Percentiles rank a stretch among this genome's conserved stretches.
These are phyloP conservation scores for Coniella lustricola DNA, from an alignment of 2,329 filamentous ascomycete genomes.

Conservation along the genomic window DNA sequence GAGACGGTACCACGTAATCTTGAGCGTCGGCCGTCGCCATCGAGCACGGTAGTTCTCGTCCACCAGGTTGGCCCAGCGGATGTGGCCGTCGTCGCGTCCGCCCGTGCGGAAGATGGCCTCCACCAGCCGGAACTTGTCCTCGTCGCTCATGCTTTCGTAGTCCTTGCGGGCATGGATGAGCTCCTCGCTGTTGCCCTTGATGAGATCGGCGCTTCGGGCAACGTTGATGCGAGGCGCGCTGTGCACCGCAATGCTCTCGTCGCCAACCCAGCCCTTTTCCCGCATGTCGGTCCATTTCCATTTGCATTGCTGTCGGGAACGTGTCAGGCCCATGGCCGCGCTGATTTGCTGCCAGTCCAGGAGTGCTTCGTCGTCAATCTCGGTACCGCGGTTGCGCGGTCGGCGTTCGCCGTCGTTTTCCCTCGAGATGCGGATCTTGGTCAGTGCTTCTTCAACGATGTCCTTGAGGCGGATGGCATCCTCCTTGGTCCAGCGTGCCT, in stretches of 20 bases:
- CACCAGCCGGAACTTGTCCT: conserved; percentile 39
- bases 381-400: conserved; percentile 18
- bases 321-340: conserved; percentile 50
- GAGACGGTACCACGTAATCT: conserved; percentile 34
- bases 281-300: conserved; percentile 56
- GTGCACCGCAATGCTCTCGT: conserved; percentile 14
- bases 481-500: conserved; percentile 50
- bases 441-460: conserved; percentile 47
- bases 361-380: conserved; percentile 40
- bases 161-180: conserved; percentile 37
- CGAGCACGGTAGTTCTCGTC: conserved; percentile 33
- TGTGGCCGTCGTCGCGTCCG: conserved; percentile 36
- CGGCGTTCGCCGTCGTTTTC: conserved; percentile 21
- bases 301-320: conserved; percentile 61
- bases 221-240: conserved; percentile 15
- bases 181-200: conserved; percentile 32
- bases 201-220: conserved; percentile 11
- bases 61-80: conserved; percentile 42
- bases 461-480: conserved; percentile 50
- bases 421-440: conserved; percentile 35
- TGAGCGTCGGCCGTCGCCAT: conserved; percentile 31
- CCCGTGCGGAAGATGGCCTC: conserved; percentile 35
- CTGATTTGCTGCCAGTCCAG: conserved; percentile 63
- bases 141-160: conserved; percentile 33
- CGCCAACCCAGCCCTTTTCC: conserved; percentile 20